Evolutionary conservation across 495 filamentous ascomycete species (phyloP).

Genomic region (Penicillium ochrochloron): DNA sequence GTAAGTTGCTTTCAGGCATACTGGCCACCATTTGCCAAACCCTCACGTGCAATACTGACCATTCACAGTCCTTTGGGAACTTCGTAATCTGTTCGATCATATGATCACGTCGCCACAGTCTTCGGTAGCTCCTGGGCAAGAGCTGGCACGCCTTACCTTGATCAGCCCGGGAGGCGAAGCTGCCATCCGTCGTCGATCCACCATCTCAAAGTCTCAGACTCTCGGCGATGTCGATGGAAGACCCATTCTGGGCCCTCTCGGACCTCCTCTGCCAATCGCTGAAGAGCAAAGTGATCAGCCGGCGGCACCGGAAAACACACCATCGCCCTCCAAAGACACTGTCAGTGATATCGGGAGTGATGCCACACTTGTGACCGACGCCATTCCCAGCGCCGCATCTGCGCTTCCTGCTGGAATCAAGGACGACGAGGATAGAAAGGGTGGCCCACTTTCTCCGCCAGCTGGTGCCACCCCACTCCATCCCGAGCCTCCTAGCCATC

Average conservation of each 20-base stretch:
- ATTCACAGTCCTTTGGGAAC: slow-evolving; percentile 66
- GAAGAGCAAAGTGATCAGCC: slow-evolving; percentile 26
- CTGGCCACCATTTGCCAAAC: neutral
- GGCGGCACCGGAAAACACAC: slow-evolving; percentile 20
- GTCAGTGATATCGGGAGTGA: slow-evolving; percentile 51
- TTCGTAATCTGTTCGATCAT: slow-evolving; percentile 71
- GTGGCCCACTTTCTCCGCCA: slow-evolving; percentile 34
- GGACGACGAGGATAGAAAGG: slow-evolving; percentile 32
- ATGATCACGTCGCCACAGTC: slow-evolving; percentile 62
- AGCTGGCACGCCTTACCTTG: slow-evolving; percentile 82
- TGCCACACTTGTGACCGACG: slow-evolving; percentile 54
- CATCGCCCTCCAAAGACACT: slow-evolving; percentile 20
- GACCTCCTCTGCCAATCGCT: slow-evolving; percentile 41
- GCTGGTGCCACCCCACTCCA: slow-evolving; percentile 2
- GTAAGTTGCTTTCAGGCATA: slow-evolving; percentile 51
- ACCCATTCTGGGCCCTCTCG: slow-evolving; percentile 56
- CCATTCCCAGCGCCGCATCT: slow-evolving; percentile 27
- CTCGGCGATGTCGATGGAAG: slow-evolving; percentile 58
- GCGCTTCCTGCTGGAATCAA: slow-evolving; percentile 41
- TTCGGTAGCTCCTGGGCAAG: slow-evolving; percentile 69
- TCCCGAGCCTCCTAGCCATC: slow-evolving; percentile 33
- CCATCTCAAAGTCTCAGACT: slow-evolving; percentile 44
- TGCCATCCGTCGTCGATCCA: slow-evolving; percentile 60
- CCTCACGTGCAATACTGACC: neutral
- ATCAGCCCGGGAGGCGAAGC: slow-evolving; percentile 64